A percentile compares a stretch with the other conserved stretches of the same genome.
phyloP scores from a whole-genome alignment of 148 eudicot species.

The Fallopia convolvulus region DNA sequence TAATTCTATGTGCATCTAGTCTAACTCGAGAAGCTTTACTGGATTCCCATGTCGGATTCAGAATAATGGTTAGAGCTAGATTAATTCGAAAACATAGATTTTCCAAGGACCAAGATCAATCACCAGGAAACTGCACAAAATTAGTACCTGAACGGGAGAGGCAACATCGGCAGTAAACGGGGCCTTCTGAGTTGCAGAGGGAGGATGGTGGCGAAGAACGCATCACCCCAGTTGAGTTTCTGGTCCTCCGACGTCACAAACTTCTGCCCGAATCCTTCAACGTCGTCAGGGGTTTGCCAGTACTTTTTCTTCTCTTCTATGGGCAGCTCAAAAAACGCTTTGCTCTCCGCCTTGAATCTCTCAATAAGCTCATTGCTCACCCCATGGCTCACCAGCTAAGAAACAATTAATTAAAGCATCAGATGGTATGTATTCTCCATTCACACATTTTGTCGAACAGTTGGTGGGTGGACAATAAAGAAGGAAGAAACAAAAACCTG shows the following conservation, averaged over 20 bases:
- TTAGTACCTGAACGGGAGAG: conserved; percentile 19
- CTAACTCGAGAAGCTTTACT: too few relatives aligned
- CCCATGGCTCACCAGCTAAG: background rate
- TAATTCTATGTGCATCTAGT: too few relatives aligned
- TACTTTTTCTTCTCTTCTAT: conserved; percentile 23
- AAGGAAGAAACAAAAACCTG: conserved; percentile 15
- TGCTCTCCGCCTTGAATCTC: background rate
- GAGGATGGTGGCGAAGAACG: conserved; percentile 15
- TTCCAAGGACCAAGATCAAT: too few relatives aligned
- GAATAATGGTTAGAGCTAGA: too few relatives aligned
- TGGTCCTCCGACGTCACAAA: conserved; percentile 31
- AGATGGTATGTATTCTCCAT: too few relatives aligned
- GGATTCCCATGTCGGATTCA: too few relatives aligned
- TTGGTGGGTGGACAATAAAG: too few relatives aligned
- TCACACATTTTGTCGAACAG: too few relatives aligned
- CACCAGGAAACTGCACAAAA: background rate
- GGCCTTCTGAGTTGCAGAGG: conserved; percentile 20
- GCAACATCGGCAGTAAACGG: conserved; percentile 16
- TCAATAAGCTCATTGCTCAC: background rate
- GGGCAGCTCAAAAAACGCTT: conserved; percentile 20
- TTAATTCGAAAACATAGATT: too few relatives aligned
- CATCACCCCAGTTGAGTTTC: conserved; percentile 33
- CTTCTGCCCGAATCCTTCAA: conserved; percentile 28
- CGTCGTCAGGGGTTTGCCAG: conserved; percentile 21
- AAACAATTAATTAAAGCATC: too few relatives aligned